These are phyloP conservation scores for Plantago major DNA, from an alignment of 257 asterid genomes.

Conservation along the genomic window DNA sequence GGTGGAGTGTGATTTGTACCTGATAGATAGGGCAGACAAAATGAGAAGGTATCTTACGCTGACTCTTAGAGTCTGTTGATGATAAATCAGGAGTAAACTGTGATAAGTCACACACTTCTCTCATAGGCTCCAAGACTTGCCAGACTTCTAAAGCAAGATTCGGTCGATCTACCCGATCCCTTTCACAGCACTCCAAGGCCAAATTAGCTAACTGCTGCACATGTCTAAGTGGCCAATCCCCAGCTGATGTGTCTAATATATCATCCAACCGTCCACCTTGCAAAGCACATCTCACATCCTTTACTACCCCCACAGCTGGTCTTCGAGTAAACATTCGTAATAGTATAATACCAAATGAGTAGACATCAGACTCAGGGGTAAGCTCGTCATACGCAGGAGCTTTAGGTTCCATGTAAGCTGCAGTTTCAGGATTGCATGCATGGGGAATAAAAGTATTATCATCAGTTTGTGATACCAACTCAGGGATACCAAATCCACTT, in stretches of 20 bases:
- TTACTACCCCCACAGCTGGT: slow-evolving; percentile 46
- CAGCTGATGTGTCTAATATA: slow-evolving; percentile 67
- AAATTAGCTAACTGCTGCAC: slow-evolving; percentile 46
- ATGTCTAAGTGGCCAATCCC: slow-evolving; percentile 73
- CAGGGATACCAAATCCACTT: slow-evolving; percentile 53
- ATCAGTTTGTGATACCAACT: slow-evolving; percentile 35
- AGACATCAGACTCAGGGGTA: slow-evolving; percentile 71
- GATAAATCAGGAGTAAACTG: slow-evolving; percentile 28
- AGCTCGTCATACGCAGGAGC: slow-evolving; percentile 33
- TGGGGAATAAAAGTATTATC: slow-evolving; percentile 12
- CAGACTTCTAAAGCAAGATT: slow-evolving; percentile 52
- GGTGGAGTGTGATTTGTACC: slow-evolving; percentile 34
- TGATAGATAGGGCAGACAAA: slow-evolving; percentile 84
- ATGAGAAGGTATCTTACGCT: slow-evolving; percentile 61
- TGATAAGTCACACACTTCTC: slow-evolving; percentile 31
- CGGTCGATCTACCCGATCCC: slow-evolving; percentile 44
- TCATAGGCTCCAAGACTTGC: slow-evolving; percentile 58
- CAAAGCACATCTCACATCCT: slow-evolving; percentile 66
- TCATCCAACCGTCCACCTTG: slow-evolving; percentile 49
- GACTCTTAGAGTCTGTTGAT: slow-evolving; percentile 34
- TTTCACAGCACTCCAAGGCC: slow-evolving; percentile 73
- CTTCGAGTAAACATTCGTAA: slow-evolving; percentile 65
- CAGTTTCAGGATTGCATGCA: slow-evolving; percentile 31
- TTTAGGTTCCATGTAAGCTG: slow-evolving; percentile 54
- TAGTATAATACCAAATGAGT: slow-evolving; percentile 67